Percentiles rank a stretch among this genome's conserved stretches.
phyloP scores from a whole-genome alignment of 257 asterid genomes.

The Prunella vulgaris region DNA sequence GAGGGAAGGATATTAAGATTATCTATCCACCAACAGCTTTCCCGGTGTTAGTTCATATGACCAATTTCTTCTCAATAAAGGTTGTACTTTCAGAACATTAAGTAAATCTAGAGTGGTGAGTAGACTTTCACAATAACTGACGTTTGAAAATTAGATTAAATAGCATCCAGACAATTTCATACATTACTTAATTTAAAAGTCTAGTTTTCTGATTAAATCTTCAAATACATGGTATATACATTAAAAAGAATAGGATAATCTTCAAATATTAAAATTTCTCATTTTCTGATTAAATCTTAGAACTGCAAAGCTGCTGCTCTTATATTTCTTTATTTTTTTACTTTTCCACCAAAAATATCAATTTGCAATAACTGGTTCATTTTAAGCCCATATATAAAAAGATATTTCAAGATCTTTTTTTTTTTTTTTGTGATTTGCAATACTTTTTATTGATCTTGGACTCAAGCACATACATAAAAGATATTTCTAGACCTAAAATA shows the following conservation, averaged over 20 bases:
- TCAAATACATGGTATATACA: too few species aligned
- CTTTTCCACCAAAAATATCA: not conserved
- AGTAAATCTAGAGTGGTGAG: not conserved
- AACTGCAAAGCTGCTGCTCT: not conserved
- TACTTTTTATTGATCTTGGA: too few species aligned
- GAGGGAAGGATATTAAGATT: not conserved
- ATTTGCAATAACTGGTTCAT: not conserved
- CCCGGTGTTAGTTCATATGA: not conserved
- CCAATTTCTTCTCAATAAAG: not conserved
- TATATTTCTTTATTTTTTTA: too few species aligned
- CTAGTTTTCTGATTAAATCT: not conserved
- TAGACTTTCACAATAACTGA: not conserved
- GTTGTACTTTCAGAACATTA: not conserved
- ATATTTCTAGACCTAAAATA: not conserved
- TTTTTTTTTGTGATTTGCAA: not conserved
- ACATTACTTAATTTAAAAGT: not conserved
- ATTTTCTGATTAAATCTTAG: not conserved
- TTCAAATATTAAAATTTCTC: not conserved
- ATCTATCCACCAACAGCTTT: slow-evolving; percentile 3
- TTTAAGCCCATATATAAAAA: not conserved
- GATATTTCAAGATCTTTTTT: not conserved
- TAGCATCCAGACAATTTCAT: not conserved
- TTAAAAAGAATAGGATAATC: not conserved
- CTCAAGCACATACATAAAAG: not conserved
- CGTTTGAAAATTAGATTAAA: not conserved